Conservation (phyloP, 192 early-diverging fungal species). For the Backusella luteola region DNA sequence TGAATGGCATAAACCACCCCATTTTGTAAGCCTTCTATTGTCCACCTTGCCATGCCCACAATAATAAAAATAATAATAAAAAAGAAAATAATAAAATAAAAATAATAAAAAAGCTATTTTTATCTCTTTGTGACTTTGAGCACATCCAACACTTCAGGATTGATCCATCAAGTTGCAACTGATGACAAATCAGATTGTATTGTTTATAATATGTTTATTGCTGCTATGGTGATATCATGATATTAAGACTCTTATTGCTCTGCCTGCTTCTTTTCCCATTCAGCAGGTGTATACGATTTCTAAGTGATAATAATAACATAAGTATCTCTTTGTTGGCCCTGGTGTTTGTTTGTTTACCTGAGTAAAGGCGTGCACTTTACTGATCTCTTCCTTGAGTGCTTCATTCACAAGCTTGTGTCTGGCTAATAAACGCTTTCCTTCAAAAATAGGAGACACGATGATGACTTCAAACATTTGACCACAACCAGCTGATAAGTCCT, state of each 20-base stretch:
- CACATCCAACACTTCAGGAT: background rate
- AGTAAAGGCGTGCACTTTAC: conserved; percentile 80
- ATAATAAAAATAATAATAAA: background rate
- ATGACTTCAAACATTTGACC: conserved; percentile 79
- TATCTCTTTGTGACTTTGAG: background rate
- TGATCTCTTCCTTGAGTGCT: conserved; percentile 73
- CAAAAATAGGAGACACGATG: conserved; percentile 73
- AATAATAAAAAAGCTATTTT: background rate
- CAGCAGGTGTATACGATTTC: conserved; percentile 35
- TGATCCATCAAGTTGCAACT: background rate
- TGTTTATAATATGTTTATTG: background rate
- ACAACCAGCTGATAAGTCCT: conserved; percentile 73
- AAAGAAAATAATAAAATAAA: background rate
- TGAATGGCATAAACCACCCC: conserved; percentile 44
- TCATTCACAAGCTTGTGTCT: conserved; percentile 84
- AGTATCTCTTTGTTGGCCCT: background rate
- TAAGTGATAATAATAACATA: background rate
- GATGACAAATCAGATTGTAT: background rate
- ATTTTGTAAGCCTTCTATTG: conserved; percentile 38
- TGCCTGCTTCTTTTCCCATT: conserved; percentile 25
- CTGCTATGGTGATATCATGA: background rate
- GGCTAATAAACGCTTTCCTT: conserved; percentile 65
- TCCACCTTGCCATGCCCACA: conserved; percentile 22
- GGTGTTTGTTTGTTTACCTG: conserved; percentile 51
- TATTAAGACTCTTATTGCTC: background rate